Conservation (phyloP, 169 alveolate genomes). For the Plasmodium falciparum region DNA sequence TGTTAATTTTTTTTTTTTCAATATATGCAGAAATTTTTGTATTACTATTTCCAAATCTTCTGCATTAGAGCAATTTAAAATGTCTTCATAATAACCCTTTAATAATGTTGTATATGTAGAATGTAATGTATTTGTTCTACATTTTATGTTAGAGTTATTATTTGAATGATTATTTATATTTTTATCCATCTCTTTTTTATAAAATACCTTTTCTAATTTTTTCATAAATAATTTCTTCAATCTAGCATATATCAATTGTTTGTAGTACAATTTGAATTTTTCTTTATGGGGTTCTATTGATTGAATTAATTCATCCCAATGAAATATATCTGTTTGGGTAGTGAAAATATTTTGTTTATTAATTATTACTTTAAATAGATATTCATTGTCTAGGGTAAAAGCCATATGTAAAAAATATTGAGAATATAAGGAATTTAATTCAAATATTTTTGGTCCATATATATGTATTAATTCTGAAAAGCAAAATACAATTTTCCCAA, state of each 20-base stretch:
- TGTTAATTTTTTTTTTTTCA: too few relatives aligned
- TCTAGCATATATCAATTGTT: conserved; percentile 55
- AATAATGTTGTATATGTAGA: background rate
- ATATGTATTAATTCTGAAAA: conserved; percentile 32
- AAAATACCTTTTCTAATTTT: background rate
- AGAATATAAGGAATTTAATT: conserved; percentile 8
- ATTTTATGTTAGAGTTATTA: background rate
- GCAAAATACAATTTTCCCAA: conserved; percentile 42
- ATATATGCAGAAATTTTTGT: background rate
- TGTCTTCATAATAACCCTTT: background rate
- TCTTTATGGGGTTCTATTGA: conserved; percentile 26
- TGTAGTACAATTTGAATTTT: background rate
- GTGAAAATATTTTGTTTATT: conserved; percentile 22
- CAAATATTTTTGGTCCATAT: conserved; percentile 32
- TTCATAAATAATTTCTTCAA: conserved; percentile 27
- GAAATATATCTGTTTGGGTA: conserved; percentile 23
- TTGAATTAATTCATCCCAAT: conserved; percentile 46
- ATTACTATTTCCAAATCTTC: background rate
- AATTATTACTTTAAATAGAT: conserved; percentile 56
- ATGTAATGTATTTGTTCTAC: background rate
- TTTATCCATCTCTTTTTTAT: conserved; percentile 7
- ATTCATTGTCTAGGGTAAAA: conserved; percentile 53
- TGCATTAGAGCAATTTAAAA: background rate
- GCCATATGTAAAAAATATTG: conserved; percentile 65
- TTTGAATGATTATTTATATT: background rate